phyloP scores from a whole-genome alignment of 2,329 filamentous ascomycete genomes.

The Neodidymelliopsis sp. region DNA sequence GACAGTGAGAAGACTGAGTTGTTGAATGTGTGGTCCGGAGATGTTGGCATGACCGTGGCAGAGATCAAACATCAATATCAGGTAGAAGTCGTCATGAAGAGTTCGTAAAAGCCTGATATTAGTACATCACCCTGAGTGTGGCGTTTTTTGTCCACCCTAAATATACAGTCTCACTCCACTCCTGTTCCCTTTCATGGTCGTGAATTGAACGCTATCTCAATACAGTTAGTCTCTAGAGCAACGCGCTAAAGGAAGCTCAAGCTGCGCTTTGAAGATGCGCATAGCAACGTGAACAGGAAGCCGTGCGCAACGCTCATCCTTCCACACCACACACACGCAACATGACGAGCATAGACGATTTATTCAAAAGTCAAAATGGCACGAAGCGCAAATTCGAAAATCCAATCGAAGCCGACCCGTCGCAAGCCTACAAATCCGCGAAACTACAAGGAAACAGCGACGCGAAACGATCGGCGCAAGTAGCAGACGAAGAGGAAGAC shows the following conservation, averaged over 20 bases:
- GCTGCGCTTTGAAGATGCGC: conserved; percentile 12
- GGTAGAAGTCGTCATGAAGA: not conserved
- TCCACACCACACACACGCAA: not conserved
- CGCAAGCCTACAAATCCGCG: conserved; percentile 66
- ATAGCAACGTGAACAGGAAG: not conserved
- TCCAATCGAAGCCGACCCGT: conserved; percentile 61
- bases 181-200: too few species aligned
- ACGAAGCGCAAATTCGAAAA: conserved; percentile 68
- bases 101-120: too few species aligned
- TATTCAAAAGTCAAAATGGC: conserved; percentile 65
- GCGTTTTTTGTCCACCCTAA: too few species aligned
- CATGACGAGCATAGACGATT: conserved; percentile 69
- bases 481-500: conserved; percentile 56
- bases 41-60: too few species aligned
- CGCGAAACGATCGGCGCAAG: conserved; percentile 56
- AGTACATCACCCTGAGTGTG: too few species aligned
- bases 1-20: not conserved
- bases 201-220: not conserved
- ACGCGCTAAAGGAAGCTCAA: conserved; percentile 13
- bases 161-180: too few species aligned
- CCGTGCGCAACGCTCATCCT: not conserved
- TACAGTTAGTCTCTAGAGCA: not conserved
- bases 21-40: not conserved
- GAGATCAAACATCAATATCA: not conserved
- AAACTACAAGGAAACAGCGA: conserved; percentile 62